Conservation (phyloP, 2,329 filamentous ascomycete genomes). For the Cladorrhinum sp. region DNA sequence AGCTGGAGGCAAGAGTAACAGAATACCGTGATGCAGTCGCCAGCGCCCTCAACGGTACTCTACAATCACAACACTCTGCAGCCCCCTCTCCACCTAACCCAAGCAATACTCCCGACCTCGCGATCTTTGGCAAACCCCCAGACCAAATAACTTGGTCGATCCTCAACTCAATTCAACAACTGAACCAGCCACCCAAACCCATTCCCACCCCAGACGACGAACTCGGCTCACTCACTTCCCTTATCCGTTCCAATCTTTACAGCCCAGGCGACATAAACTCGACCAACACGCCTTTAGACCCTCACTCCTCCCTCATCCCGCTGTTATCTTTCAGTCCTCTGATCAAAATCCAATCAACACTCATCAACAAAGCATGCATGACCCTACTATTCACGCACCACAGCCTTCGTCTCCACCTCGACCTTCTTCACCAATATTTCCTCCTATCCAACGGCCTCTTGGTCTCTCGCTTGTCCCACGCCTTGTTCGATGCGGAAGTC, state of each 20-base stretch:
- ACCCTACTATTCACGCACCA: constrained; percentile 72
- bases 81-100: constrained; percentile 7
- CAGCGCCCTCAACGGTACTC: constrained; percentile 29
- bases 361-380: constrained; percentile 76
- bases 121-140: constrained; percentile 50
- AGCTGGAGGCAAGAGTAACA: constrained; percentile 58
- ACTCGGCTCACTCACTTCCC: constrained; percentile 37
- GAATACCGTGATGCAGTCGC: constrained; percentile 47
- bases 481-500: constrained; percentile 80
- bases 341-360: constrained; percentile 67
- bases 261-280: constrained; percentile 16
- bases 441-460: constrained; percentile 84
- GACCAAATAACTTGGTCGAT: constrained; percentile 40
- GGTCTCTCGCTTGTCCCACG: constrained; percentile 72
- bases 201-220: background rate
- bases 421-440: constrained; percentile 74
- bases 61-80: constrained; percentile 15
- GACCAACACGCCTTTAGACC: constrained; percentile 36
- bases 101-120: constrained; percentile 29
- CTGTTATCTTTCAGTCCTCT: constrained; percentile 74
- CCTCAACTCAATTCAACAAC: constrained; percentile 47
- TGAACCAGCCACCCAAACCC: constrained; percentile 38
- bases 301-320: constrained; percentile 59
- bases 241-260: constrained; percentile 42
- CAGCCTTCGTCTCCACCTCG: constrained; percentile 67